A percentile compares a stretch with the other conserved stretches of the same genome.
Evolutionary conservation across 2,329 filamentous ascomycete species (phyloP).

Genomic region (Cordyceps javanica): DNA sequence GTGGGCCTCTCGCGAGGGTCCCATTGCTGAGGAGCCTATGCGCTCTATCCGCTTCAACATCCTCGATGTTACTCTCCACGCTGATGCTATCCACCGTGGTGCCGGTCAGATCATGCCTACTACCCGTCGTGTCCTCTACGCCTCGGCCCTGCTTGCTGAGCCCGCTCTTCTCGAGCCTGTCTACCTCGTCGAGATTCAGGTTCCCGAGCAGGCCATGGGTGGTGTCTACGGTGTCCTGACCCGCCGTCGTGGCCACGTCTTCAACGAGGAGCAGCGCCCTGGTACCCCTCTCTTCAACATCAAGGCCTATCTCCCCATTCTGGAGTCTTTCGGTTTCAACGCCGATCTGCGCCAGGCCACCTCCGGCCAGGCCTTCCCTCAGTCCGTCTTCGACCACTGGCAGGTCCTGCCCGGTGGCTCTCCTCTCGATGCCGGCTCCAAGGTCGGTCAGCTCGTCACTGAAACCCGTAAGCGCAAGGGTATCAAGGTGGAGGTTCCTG

Average conservation of each 20-base stretch:
- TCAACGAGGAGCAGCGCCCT: slow-evolving; percentile 94
- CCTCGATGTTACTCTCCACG: slow-evolving; percentile 98
- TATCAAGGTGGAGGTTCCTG: slow-evolving; percentile 93
- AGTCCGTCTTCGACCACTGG: slow-evolving; percentile 99
- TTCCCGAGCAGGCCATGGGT: slow-evolving; percentile 97
- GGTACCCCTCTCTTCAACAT: slow-evolving; percentile 99
- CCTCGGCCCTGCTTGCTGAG: slow-evolving; percentile 81
- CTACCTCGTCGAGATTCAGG: slow-evolving; percentile 99
- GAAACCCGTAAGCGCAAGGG: slow-evolving; percentile 99
- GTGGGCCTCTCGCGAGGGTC: slow-evolving; percentile 97
- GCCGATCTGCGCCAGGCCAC: slow-evolving; percentile 90
- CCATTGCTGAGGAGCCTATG: slow-evolving; percentile 97
- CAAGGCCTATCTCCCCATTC: slow-evolving; percentile 94
- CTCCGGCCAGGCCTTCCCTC: slow-evolving; percentile 96
- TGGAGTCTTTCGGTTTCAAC: slow-evolving; percentile 99
- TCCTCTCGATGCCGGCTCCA: slow-evolving; percentile 73
- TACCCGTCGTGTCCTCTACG: slow-evolving; percentile 94
- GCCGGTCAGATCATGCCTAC: slow-evolving; percentile 98
- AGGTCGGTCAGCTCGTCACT: slow-evolving; percentile 76
- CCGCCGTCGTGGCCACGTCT: slow-evolving; percentile 97
- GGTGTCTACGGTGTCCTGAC: slow-evolving; percentile 99
- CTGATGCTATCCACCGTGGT: slow-evolving; percentile 99
- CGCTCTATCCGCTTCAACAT: slow-evolving; percentile 97
- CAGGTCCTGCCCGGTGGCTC: slow-evolving; percentile 92
- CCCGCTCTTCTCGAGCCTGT: slow-evolving; percentile 93